Evolutionary conservation across 495 filamentous ascomycete genomes (phyloP).

Genomic region (Aspergillus steynii): DNA sequence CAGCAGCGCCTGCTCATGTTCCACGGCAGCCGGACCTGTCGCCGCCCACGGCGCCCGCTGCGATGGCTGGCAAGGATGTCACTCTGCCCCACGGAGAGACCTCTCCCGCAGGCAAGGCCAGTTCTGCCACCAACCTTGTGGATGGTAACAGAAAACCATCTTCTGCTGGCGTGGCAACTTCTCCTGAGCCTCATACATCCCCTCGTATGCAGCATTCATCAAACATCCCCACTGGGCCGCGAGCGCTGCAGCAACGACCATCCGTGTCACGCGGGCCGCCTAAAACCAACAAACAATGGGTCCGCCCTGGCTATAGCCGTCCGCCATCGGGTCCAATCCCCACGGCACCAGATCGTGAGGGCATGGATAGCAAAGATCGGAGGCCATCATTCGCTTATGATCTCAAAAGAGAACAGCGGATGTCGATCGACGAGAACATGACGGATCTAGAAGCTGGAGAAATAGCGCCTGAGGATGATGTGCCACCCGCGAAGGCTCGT

Average conservation of each 20-base stretch:
- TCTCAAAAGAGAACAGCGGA: conserved; percentile 16
- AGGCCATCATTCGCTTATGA: conserved; percentile 25
- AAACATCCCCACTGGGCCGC: conserved; percentile 59
- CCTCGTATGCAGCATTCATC: conserved; percentile 51
- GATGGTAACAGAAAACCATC: conserved; percentile 31
- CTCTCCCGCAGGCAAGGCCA: conserved; percentile 23
- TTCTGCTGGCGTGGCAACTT: conserved; percentile 30
- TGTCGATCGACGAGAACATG: conserved; percentile 9
- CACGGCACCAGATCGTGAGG: conserved; percentile 38
- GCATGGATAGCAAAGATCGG: conserved; percentile 43
- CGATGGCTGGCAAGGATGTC: conserved; percentile 36
- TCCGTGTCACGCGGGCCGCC: conserved; percentile 34
- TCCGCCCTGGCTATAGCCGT: conserved; percentile 50
- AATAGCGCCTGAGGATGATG: conserved; percentile 10
- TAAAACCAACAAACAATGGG: conserved; percentile 61
- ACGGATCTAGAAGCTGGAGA: conserved; percentile 18
- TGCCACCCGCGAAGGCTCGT: neutral
- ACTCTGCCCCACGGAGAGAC: conserved; percentile 19
- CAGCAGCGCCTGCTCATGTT: conserved; percentile 14
- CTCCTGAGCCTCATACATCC: conserved; percentile 43
- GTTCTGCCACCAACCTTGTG: conserved; percentile 25
- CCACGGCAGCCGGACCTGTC: conserved; percentile 33
- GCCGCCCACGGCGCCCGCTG: conserved; percentile 44
- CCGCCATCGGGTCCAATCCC: conserved; percentile 26
- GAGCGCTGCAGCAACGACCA: conserved; percentile 48